Conservation (phyloP, 148 eudicot genomes). For the Mesembryanthemum crystallinum region DNA sequence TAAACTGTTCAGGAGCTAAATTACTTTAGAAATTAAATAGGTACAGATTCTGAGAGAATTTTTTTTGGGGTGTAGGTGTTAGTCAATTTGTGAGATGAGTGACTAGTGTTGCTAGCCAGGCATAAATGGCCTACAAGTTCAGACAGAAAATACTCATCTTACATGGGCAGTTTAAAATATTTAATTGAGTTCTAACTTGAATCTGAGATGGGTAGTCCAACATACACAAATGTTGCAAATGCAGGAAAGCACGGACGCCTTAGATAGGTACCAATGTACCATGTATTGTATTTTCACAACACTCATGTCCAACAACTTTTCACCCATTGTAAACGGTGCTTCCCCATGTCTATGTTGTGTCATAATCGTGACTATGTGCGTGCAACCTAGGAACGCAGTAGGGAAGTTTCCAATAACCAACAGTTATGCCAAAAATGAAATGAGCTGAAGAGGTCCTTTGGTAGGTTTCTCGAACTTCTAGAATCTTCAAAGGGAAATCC, state of each 20-base stretch:
- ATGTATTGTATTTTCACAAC: too few relatives aligned
- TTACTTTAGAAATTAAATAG: neutral
- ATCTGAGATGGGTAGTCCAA: neutral
- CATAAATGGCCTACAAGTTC: neutral
- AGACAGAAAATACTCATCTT: too few relatives aligned
- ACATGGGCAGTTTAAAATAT: too few relatives aligned
- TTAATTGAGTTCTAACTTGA: too few relatives aligned
- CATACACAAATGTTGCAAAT: neutral
- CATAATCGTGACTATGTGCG: too few relatives aligned
- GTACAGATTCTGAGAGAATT: neutral
- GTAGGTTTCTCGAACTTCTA: neutral
- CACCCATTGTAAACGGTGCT: too few relatives aligned
- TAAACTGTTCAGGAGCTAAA: neutral
- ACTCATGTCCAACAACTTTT: too few relatives aligned
- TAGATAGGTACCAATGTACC: too few relatives aligned
- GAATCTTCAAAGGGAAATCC: neutral
- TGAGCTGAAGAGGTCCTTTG: neutral
- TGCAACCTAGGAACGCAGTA: too few relatives aligned
- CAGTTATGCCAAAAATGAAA: neutral
- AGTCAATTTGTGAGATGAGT: neutral
- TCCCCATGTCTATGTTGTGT: too few relatives aligned
- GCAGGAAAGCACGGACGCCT: too few relatives aligned
- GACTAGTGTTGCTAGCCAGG: neutral
- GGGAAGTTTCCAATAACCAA: neutral
- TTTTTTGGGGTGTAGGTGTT: too few relatives aligned